A percentile compares a stretch with the other conserved stretches of the same genome.
Evolutionary conservation across 306 rosid genomes (phyloP).

Genomic region (Trifolium repens): DNA sequence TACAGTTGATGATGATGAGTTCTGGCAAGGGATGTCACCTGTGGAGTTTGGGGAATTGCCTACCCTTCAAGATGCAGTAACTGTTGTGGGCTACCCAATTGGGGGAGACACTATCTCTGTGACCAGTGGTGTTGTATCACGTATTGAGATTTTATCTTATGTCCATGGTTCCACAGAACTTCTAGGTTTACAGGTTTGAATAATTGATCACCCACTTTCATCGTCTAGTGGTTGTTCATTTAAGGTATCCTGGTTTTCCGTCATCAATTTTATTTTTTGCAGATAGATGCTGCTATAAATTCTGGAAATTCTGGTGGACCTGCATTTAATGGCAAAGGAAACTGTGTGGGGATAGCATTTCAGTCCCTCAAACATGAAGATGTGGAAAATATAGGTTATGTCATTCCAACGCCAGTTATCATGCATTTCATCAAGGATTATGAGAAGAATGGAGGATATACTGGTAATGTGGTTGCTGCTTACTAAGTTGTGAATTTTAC

Average conservation of each 20-base stretch:
- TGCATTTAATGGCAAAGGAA: conserved; percentile 90
- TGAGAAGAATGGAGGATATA: conserved; percentile 85
- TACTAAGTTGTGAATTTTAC: conserved; percentile 36
- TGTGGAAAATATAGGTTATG: conserved; percentile 91
- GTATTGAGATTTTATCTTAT: conserved; percentile 92
- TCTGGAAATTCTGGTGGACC: conserved; percentile 99
- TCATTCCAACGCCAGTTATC: conserved; percentile 97
- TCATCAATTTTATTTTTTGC: conserved; percentile 40
- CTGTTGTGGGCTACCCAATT: conserved; percentile 96
- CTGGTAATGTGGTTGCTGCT: conserved; percentile 58
- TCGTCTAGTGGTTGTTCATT: conserved; percentile 20
- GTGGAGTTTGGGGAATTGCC: conserved; percentile 91
- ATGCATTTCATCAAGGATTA: conserved; percentile 90
- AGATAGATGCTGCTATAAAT: conserved; percentile 98
- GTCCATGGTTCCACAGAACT: conserved; percentile 97
- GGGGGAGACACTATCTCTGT: conserved; percentile 98
- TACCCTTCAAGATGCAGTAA: conserved; percentile 90
- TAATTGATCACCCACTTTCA: conserved; percentile 21
- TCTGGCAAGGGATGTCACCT: conserved; percentile 90
- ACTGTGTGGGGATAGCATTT: conserved; percentile 97
- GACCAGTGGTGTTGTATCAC: conserved; percentile 95
- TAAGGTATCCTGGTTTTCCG: conserved; percentile 22
- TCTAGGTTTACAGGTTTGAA: conserved; percentile 89
- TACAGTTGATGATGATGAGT: conserved; percentile 85
- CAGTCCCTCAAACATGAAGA: conserved; percentile 97